phyloP scores from a whole-genome alignment of 495 filamentous ascomycete genomes.

The Aspergillus baeticus region DNA sequence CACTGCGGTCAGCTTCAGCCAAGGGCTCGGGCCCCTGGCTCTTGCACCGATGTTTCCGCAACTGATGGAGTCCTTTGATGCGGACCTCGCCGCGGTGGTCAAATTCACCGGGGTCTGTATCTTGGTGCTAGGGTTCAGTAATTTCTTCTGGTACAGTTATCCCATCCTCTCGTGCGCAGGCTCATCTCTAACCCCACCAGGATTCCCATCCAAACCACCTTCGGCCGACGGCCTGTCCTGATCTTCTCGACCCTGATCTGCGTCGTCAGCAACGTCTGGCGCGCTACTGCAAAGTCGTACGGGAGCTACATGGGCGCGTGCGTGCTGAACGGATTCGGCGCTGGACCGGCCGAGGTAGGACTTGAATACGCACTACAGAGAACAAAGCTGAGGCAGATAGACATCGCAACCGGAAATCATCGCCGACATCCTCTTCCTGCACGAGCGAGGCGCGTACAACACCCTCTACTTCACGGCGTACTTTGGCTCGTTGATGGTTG shows the following conservation, averaged over 20 bases:
- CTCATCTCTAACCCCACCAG: constrained; percentile 14
- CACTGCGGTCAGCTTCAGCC: constrained; percentile 52
- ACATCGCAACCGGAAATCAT: constrained; percentile 63
- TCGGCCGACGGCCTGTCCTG: constrained; percentile 58
- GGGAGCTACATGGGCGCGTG: constrained; percentile 60
- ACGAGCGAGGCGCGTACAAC: constrained; percentile 65
- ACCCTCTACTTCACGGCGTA: constrained; percentile 62
- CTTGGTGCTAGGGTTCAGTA: constrained; percentile 61
- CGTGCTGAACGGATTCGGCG: constrained; percentile 61
- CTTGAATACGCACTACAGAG: not conserved
- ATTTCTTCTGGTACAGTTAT: constrained; percentile 53
- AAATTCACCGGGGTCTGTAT: constrained; percentile 60
- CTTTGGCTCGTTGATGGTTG: constrained; percentile 47
- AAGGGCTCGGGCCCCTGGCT: constrained; percentile 58
- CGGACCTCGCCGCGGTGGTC: constrained; percentile 46
- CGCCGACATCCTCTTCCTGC: constrained; percentile 64
- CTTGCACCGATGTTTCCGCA: constrained; percentile 58
- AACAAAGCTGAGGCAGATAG: constrained; percentile 22
- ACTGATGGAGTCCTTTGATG: constrained; percentile 55
- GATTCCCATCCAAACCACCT: constrained; percentile 59
- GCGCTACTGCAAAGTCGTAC: constrained; percentile 56
- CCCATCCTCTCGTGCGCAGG: not conserved
- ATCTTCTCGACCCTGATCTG: constrained; percentile 56
- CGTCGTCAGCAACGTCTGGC: constrained; percentile 58
- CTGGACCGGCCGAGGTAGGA: constrained; percentile 44